phyloP scores from a whole-genome alignment of 805 yeast species.

The Wickerhamomyces hampshirensis region DNA sequence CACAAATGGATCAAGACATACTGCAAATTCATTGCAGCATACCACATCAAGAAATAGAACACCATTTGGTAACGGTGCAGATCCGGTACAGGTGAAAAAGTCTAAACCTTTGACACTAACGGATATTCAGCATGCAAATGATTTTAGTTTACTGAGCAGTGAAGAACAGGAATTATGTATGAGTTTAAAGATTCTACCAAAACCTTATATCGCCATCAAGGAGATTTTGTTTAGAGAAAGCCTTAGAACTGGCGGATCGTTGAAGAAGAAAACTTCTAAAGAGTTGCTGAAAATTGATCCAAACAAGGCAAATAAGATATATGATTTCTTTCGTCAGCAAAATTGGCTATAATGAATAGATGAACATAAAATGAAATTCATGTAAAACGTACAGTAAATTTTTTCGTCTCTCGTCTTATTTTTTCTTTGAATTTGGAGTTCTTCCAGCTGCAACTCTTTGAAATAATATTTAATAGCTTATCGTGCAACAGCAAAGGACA shows the following conservation, averaged over 20 bases:
- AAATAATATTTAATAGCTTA: too few species aligned
- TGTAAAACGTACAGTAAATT: too few species aligned
- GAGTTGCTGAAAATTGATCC: conserved; percentile 83
- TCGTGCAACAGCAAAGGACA: neutral
- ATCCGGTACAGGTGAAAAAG: conserved; percentile 21
- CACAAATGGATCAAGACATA: conserved; percentile 28
- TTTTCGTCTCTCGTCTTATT: too few species aligned
- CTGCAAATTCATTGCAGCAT: conserved; percentile 27
- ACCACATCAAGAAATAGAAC: conserved; percentile 19
- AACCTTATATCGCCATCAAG: conserved; percentile 90
- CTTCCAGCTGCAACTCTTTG: too few species aligned
- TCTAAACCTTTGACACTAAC: conserved; percentile 45
- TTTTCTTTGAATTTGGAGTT: too few species aligned
- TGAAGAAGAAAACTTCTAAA: conserved; percentile 82
- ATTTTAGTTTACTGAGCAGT: conserved; percentile 74
- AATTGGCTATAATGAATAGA: conserved; percentile 65
- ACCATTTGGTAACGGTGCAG: conserved; percentile 12
- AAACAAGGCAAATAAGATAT: conserved; percentile 78
- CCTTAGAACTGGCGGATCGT: conserved; percentile 73
- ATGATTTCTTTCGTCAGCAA: conserved; percentile 89
- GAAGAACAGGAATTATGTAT: conserved; percentile 87
- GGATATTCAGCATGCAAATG: conserved; percentile 75
- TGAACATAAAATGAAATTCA: too few species aligned
- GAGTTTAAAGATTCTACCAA: conserved; percentile 79
- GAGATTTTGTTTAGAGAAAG: conserved; percentile 86